Evolutionary conservation across 352 stramenopile species (phyloP).

Genomic region (Phytophthora litchii): DNA sequence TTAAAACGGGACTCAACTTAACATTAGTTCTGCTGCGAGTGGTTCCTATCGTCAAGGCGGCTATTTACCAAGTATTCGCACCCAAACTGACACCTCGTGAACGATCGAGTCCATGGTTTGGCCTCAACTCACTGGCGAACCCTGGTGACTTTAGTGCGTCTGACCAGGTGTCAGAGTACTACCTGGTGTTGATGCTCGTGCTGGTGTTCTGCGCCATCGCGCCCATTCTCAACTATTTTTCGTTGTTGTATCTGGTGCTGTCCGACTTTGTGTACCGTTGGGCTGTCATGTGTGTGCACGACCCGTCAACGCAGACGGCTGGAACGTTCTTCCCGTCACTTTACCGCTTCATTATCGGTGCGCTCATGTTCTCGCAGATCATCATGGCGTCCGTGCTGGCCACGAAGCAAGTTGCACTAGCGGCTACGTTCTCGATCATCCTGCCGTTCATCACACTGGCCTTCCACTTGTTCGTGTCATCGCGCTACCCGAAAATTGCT

Average conservation of each 20-base stretch:
- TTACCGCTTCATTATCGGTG: slow-evolving; percentile 81
- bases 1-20: slow-evolving; percentile 75
- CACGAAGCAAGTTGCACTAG: slow-evolving; percentile 73
- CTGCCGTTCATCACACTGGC: slow-evolving; percentile 67
- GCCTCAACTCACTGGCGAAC: slow-evolving; percentile 58
- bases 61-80: slow-evolving; percentile 77
- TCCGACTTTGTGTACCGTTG: slow-evolving; percentile 82
- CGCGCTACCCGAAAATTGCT: slow-evolving; percentile 70
- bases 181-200: slow-evolving; percentile 75
- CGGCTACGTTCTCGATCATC: slow-evolving; percentile 64
- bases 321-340: slow-evolving; percentile 81
- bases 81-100: slow-evolving; percentile 85
- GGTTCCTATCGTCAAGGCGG: slow-evolving; percentile 72
- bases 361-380: slow-evolving; percentile 79
- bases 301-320: slow-evolving; percentile 70
- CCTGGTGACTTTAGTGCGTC: slow-evolving; percentile 66
- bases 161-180: slow-evolving; percentile 72
- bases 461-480: slow-evolving; percentile 78
- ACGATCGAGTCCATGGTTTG: slow-evolving; percentile 70
- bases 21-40: slow-evolving; percentile 75
- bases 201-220: slow-evolving; percentile 78
- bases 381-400: slow-evolving; percentile 76
- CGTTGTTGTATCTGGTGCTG: slow-evolving; percentile 67
- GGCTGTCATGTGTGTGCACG: slow-evolving; percentile 70
- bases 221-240: slow-evolving; percentile 84